These are phyloP conservation scores for Backusella sp. DNA, from an alignment of 192 early-diverging fungal species.

Conservation along the genomic window DNA sequence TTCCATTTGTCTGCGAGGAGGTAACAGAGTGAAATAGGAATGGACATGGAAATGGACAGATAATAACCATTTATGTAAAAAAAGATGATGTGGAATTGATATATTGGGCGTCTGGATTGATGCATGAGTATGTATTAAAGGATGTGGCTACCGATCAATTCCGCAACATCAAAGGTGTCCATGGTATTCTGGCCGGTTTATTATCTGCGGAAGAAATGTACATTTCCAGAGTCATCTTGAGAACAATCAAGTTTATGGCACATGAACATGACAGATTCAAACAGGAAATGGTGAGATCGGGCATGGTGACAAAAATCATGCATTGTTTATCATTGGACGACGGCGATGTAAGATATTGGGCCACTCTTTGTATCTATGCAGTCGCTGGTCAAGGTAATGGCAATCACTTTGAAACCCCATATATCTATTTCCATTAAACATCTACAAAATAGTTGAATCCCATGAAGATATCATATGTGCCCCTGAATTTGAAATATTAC, in stretches of 20 bases:
- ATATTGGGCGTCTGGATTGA: constrained; percentile 74
- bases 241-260: constrained; percentile 70
- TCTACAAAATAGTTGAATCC: constrained; percentile 27
- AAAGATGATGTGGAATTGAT: constrained; percentile 76
- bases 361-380: constrained; percentile 49
- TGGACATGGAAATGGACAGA: not conserved
- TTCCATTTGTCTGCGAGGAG: constrained; percentile 64
- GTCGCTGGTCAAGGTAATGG: constrained; percentile 36
- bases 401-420: not conserved
- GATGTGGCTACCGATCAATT: constrained; percentile 63
- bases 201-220: constrained; percentile 59
- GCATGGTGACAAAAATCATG: constrained; percentile 60
- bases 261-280: constrained; percentile 59
- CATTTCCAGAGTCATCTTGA: constrained; percentile 67
- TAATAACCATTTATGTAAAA: not conserved
- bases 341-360: constrained; percentile 76
- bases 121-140: constrained; percentile 76
- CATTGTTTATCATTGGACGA: constrained; percentile 62
- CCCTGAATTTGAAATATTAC: constrained; percentile 32
- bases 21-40: constrained; percentile 19
- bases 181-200: constrained; percentile 55
- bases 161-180: constrained; percentile 55
- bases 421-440: not conserved
- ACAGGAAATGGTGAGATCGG: constrained; percentile 57
- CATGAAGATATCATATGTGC: constrained; percentile 33